Base-by-base conservation (phyloP, 2,329 filamentous ascomycete species). In the Clonostachys rosea region DNA sequence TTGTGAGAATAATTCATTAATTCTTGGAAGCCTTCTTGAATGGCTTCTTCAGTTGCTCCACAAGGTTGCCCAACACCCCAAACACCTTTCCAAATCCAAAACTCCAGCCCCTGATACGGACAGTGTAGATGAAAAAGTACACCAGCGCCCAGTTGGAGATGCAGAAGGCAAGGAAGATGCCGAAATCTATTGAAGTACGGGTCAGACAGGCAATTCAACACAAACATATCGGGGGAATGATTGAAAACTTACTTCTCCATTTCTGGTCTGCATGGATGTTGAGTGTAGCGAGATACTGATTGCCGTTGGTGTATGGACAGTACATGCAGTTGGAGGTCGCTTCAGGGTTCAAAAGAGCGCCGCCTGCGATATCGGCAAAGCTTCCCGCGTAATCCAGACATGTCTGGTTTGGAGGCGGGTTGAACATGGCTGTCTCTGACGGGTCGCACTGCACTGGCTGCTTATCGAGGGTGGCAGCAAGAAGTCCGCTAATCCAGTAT, bases 121-220 rank as follows among this genome's bases (percentile, higher is more conserved):
- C 83, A 4, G 81, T 85, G 65, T 86, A 91, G 48, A 90, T 82
- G 59, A 91, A 89, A 66, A 89, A 88, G 61, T 87, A 88, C 1
- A 89, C 84, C 46, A 90, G 52, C 39, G 75, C 67, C 82, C 83
- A 89, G 58, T 89, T 90, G 44, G 79, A 83, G 13, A 86, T 67
- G 45, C 79, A 81, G 60, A 89, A 91, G 2, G 79, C 81, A 9
- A 88, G 55, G 68, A 90, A 88, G 50, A 90, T 83, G 8, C 84
- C 87, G 55, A 89, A 86, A 44, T 71, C 67, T 67, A n/a, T 49
- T 4, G 5, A 13, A 17, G 12, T 11, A 33, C 42, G 47, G 50
- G 49, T 49, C 33, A 46, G 48, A 41, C 41, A 30, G 39, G 14
- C 13, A 37, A 14, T 16, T 34, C 20, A 39, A 34, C 9, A 3